A percentile compares a stretch with the other conserved stretches of the same genome.
Evolutionary conservation across 2,329 filamentous ascomycete genomes (phyloP).

Genomic region (Hymenoscyphus occultus): DNA sequence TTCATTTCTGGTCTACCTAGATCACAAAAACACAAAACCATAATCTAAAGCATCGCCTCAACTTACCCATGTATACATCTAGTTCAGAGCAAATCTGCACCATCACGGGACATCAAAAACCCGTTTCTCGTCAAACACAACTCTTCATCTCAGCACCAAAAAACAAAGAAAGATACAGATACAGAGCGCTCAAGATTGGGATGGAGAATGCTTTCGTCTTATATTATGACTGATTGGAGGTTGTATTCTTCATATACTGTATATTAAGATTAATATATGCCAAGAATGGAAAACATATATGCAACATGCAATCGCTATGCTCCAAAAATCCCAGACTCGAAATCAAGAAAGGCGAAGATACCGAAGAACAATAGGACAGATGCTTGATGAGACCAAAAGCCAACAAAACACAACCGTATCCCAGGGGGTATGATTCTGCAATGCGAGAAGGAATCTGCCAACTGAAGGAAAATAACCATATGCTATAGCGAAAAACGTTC

Average conservation of each 20-base stretch:
- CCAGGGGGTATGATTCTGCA: not conserved
- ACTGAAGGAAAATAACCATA: not conserved
- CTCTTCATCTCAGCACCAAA: too few species aligned
- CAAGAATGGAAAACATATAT: not conserved
- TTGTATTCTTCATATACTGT: not conserved
- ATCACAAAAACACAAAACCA: too few species aligned
- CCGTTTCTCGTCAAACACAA: too few species aligned
- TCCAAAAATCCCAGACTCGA: not conserved
- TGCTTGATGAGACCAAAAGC: not conserved
- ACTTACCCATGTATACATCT: too few species aligned
- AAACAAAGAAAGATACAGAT: too few species aligned
- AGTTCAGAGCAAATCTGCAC: too few species aligned
- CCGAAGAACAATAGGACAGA: not conserved
- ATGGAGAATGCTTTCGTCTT: too few species aligned
- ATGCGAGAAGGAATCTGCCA: constrained; percentile 3
- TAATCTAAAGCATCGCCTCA: too few species aligned
- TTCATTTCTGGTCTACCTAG: too few species aligned
- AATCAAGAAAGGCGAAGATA: not conserved
- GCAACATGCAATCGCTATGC: not conserved
- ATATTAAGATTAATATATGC: not conserved
- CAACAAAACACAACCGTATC: not conserved
- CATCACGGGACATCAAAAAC: too few species aligned
- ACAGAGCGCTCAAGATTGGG: too few species aligned
- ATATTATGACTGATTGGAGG: too few species aligned
- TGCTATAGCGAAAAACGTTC: not conserved